These are phyloP conservation scores for Diatrype stigma DNA, from an alignment of 2,329 filamentous ascomycete species.

Conservation along the genomic window DNA sequence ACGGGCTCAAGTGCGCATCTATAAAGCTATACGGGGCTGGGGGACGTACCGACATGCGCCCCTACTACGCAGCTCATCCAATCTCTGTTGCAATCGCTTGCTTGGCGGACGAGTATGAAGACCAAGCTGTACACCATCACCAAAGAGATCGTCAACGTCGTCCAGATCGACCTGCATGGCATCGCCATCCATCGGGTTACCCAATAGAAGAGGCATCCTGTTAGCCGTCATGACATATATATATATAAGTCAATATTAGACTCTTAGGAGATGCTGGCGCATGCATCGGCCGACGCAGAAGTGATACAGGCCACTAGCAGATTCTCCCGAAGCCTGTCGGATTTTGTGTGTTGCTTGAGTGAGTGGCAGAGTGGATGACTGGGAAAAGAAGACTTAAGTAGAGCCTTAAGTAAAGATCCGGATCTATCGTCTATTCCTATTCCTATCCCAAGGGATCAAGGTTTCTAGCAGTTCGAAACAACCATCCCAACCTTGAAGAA, in stretches of 20 bases:
- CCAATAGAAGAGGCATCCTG: constrained; percentile 50
- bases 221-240: constrained; percentile 28
- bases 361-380: too few species aligned
- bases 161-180: constrained; percentile 49
- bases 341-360: too few species aligned
- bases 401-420: too few species aligned
- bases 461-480: too few species aligned
- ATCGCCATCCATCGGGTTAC: constrained; percentile 50
- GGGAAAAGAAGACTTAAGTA: too few species aligned
- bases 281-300: background rate
- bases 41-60: constrained; percentile 76
- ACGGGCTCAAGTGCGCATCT: background rate
- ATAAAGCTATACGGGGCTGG: background rate
- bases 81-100: constrained; percentile 65
- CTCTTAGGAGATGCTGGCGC: background rate
- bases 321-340: too few species aligned
- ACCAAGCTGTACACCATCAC: constrained; percentile 59
- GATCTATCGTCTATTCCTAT: too few species aligned
- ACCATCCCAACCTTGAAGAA: too few species aligned
- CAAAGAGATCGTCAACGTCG: constrained; percentile 72
- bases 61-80: constrained; percentile 71
- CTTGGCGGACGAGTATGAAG: constrained; percentile 48
- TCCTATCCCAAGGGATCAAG: too few species aligned
- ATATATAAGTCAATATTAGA: background rate
- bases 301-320: too few species aligned